Evolutionary conservation across 1,139 yeast species (phyloP).

Genomic region (Lizanozyma gosingica): DNA sequence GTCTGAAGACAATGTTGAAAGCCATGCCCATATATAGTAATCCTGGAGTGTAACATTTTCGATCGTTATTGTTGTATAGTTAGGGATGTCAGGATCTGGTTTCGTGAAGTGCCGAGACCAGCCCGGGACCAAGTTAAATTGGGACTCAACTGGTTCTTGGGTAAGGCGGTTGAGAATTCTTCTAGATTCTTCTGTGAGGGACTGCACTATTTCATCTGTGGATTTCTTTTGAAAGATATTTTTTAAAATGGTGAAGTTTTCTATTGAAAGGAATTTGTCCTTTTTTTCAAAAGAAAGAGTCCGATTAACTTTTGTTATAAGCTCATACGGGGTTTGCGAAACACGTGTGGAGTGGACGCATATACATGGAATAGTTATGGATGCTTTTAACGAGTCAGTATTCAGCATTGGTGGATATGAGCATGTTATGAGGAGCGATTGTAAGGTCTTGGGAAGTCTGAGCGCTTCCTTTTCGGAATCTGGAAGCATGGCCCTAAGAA

Average conservation of each 20-base stretch:
- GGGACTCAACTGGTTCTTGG: conserved; percentile 29
- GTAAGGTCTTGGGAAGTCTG: conserved; percentile 56
- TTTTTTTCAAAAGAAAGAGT: conserved; percentile 64
- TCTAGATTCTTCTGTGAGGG: conserved; percentile 66
- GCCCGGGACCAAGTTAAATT: conserved; percentile 33
- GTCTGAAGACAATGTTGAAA: conserved; percentile 68
- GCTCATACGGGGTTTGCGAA: conserved; percentile 39
- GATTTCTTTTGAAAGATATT: conserved; percentile 55
- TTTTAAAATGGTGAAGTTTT: conserved; percentile 69
- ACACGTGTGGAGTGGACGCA: conserved; percentile 55
- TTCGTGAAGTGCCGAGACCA: conserved; percentile 25
- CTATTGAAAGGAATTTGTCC: conserved; percentile 62
- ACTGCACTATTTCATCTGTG: conserved; percentile 48
- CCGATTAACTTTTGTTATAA: conserved; percentile 49
- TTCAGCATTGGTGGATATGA: conserved; percentile 53
- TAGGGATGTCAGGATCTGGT: conserved; percentile 17
- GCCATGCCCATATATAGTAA: conserved; percentile 88
- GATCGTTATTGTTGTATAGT: conserved; percentile 42
- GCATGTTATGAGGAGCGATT: conserved; percentile 50
- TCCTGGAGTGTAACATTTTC: conserved; percentile 71
- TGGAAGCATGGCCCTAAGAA: conserved; percentile 73
- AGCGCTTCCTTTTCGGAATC: conserved; percentile 48
- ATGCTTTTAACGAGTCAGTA: conserved; percentile 26
- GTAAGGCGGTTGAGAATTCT: conserved; percentile 55
- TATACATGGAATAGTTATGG: conserved; percentile 48